Evolutionary conservation across 1,284 basidiomycete genomes (phyloP), one percentile per base, ranked within the genome.

Genomic region (Tilletiaria anomala): DNA sequence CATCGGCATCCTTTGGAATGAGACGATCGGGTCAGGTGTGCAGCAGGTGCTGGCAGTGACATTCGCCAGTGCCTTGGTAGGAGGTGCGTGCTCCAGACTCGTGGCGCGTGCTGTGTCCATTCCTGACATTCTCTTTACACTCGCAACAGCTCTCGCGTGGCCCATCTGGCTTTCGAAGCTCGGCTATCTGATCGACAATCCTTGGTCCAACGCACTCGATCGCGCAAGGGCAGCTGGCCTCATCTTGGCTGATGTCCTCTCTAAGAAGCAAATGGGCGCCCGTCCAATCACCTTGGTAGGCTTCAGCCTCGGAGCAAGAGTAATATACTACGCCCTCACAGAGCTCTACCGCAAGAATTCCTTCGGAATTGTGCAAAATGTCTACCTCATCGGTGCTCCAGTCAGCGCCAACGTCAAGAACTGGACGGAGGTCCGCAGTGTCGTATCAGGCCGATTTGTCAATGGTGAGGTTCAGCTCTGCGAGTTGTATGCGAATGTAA

Each of bases 81-180:
- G 53, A 31, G 48, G 47, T 48, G 33, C 37, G 47, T 42, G 29
- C 17, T 16, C 16, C 31, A 14, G 18, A 3, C 6, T 14, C 3
- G 5, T 12, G 15, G 19, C 10, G 14, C 32, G 10, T 6, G 5
- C 15, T 17, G 6, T 19, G 5, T 8, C 29, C 14, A 22, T 8
- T 18, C 32, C 19, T 12, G 10, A 10, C 4, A 19, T 19, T 41
- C 18, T 22, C 22, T 48, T 36, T 52, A n/a, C n/a, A 3, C 21
- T 16, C 23, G 8, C 5, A 12, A 50, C 37, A 17, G 62, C 63
- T 8, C 45, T 66, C 14, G 60, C 63, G 15, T 64, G 61, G 61
- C 63, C 63, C 6, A 45, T 65, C 5, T 64, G 61, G 61, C 58
- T 66, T 20, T 56, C 60, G 33, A 66, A 66, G 48, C 50, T 66